Conservation (phyloP, 2,329 filamentous ascomycete species). For the Diaporthe sp. region DNA sequence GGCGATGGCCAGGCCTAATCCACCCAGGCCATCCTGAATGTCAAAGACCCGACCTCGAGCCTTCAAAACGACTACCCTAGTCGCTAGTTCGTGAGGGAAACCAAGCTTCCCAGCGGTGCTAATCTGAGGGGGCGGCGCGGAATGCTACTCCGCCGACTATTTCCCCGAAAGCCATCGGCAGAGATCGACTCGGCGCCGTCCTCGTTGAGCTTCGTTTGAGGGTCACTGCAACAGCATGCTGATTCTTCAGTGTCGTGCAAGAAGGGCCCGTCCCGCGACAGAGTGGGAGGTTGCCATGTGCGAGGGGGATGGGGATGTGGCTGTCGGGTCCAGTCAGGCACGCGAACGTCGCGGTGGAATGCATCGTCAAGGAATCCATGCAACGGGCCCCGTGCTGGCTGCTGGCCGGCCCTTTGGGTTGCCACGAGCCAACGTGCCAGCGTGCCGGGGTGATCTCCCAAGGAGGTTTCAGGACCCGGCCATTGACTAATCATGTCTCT, state of each 20-base stretch:
- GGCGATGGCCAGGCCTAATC: background rate
- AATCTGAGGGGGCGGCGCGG: slow-evolving; percentile 4
- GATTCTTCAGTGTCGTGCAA: background rate
- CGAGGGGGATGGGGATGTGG: background rate
- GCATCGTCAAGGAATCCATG: slow-evolving; percentile 27
- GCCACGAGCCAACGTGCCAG: slow-evolving; percentile 28
- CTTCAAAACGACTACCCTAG: slow-evolving; percentile 8
- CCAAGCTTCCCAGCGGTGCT: slow-evolving; percentile 11
- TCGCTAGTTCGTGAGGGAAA: slow-evolving; percentile 3
- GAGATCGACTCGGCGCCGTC: background rate
- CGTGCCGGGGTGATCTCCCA: slow-evolving; percentile 22
- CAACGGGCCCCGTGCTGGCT: slow-evolving; percentile 12
- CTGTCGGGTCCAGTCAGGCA: background rate
- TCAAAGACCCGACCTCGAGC: slow-evolving; percentile 11
- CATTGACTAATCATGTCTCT: slow-evolving; percentile 32
- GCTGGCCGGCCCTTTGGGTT: slow-evolving; percentile 22
- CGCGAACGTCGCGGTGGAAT: slow-evolving; percentile 19
- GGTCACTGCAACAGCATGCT: background rate
- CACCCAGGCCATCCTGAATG: background rate
- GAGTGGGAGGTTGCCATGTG: background rate
- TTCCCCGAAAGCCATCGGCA: slow-evolving; percentile 4
- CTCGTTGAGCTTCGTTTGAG: background rate
- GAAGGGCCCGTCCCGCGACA: background rate
- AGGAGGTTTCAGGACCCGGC: slow-evolving; percentile 33
- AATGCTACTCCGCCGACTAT: slow-evolving; percentile 20